Conservation (phyloP, 106 monocot species). For the Dendrobium nobile region DNA sequence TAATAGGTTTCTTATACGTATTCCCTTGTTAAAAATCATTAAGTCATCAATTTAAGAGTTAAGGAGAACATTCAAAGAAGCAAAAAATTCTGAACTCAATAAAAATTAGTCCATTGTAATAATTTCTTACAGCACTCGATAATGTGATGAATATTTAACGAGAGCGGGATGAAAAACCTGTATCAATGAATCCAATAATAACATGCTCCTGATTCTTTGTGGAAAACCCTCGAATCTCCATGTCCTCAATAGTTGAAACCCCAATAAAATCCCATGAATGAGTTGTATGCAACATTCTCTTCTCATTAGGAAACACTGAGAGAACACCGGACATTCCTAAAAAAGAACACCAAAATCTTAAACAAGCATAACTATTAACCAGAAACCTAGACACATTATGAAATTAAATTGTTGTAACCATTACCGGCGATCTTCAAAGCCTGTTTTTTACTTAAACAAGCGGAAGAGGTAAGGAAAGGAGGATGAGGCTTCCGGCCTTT, state of each 20-base stretch:
- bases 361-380: background rate
- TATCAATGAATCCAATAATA: slow-evolving; percentile 90
- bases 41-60: too few species aligned
- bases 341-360: background rate
- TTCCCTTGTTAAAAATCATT: too few species aligned
- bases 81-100: too few species aligned
- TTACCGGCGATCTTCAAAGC: slow-evolving; percentile 53
- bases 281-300: slow-evolving; percentile 68
- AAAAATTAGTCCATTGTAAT: too few species aligned
- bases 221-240: slow-evolving; percentile 67
- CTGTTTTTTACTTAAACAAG: slow-evolving; percentile 45
- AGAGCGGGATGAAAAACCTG: slow-evolving; percentile 31
- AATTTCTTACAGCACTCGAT: too few species aligned
- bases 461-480: slow-evolving; percentile 38
- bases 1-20: too few species aligned
- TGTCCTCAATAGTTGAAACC: slow-evolving; percentile 34
- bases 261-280: slow-evolving; percentile 97
- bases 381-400: background rate
- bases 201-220: slow-evolving; percentile 83
- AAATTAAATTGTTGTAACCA: background rate
- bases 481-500: slow-evolving; percentile 69
- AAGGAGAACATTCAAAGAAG: too few species aligned
- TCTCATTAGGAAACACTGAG: slow-evolving; percentile 68
- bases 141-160: too few species aligned
- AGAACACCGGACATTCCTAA: slow-evolving; percentile 71